A percentile compares a stretch with the other conserved stretches of the same genome.
phyloP scores from a whole-genome alignment of 2,329 filamentous ascomycete genomes.

The Curvularia sp. region DNA sequence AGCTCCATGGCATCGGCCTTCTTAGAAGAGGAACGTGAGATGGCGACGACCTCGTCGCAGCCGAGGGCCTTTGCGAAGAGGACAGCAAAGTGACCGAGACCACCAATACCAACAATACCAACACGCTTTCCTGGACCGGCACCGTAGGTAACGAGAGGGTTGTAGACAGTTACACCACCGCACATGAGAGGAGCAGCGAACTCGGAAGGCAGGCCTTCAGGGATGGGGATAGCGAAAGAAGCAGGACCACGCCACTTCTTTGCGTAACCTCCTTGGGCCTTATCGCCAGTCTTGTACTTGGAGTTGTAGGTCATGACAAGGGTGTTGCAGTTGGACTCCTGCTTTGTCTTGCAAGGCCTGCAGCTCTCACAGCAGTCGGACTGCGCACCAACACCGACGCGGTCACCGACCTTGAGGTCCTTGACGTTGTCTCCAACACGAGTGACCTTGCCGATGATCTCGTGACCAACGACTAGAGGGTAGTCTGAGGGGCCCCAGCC shows the following conservation, averaged over 20 bases:
- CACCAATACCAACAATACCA: slow-evolving; percentile 75
- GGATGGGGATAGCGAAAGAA: slow-evolving; percentile 76
- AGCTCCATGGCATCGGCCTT: slow-evolving; percentile 66
- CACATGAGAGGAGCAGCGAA: slow-evolving; percentile 81
- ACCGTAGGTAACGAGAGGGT: slow-evolving; percentile 77
- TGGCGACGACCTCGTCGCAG: slow-evolving; percentile 69
- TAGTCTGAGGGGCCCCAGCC: slow-evolving; percentile 59
- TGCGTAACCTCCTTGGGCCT: slow-evolving; percentile 69
- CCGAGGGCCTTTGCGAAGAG: slow-evolving; percentile 75
- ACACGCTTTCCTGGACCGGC: slow-evolving; percentile 79
- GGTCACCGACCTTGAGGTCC: slow-evolving; percentile 67
- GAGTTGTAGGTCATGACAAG: slow-evolving; percentile 57
- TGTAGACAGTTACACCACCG: slow-evolving; percentile 80
- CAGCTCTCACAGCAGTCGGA: slow-evolving; percentile 59
- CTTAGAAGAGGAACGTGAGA: slow-evolving; percentile 68
- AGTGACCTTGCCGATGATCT: slow-evolving; percentile 51
- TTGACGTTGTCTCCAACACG: slow-evolving; percentile 53
- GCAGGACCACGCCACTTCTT: slow-evolving; percentile 75
- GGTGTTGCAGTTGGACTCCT: slow-evolving; percentile 56
- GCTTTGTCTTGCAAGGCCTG: slow-evolving; percentile 56
- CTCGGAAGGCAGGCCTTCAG: slow-evolving; percentile 68
- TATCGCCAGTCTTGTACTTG: slow-evolving; percentile 63
- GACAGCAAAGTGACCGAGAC: slow-evolving; percentile 75
- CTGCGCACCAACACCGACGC: slow-evolving; percentile 61
- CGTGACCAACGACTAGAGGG: slow-evolving; percentile 56